phyloP scores from a whole-genome alignment of 495 filamentous ascomycete species.

The Neurospora sp. region DNA sequence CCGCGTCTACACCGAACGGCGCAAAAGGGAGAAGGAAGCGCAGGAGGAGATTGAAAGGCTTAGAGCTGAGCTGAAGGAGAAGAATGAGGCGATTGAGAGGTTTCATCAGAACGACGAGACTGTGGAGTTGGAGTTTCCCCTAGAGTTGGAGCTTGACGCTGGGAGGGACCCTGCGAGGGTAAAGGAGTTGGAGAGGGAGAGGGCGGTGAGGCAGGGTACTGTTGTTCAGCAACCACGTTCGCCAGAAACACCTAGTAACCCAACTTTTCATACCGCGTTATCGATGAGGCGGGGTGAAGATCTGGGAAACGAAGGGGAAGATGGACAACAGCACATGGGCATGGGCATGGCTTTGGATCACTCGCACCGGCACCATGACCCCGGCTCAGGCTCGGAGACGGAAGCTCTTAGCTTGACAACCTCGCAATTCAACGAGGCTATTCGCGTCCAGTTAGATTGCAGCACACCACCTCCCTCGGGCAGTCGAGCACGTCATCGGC shows the following conservation, averaged over 20 bases:
- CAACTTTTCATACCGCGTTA: not conserved
- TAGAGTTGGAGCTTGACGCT: slow-evolving; percentile 23
- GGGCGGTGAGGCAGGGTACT: not conserved
- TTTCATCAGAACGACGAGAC: slow-evolving; percentile 40
- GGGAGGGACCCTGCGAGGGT: slow-evolving; percentile 10
- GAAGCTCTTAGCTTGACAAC: not conserved
- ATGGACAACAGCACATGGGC: not conserved
- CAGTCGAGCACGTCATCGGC: not conserved
- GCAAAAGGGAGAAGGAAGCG: slow-evolving; percentile 26
- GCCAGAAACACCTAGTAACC: not conserved
- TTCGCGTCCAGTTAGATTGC: not conserved
- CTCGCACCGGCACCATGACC: not conserved
- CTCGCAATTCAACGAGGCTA: not conserved
- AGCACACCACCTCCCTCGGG: not conserved
- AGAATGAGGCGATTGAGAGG: slow-evolving; percentile 39
- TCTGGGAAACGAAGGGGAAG: not conserved
- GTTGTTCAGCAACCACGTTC: not conserved
- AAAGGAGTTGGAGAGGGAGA: not conserved
- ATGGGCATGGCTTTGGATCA: not conserved
- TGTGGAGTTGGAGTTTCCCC: slow-evolving; percentile 30
- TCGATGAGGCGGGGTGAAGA: not conserved
- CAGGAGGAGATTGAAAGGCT: slow-evolving; percentile 38
- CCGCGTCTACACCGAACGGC: slow-evolving; percentile 48
- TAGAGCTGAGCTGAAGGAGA: slow-evolving; percentile 40
- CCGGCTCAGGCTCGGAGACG: not conserved